These are phyloP conservation scores for Aspergillus fijiensis DNA, from an alignment of 2,329 filamentous ascomycete genomes.

Conservation along the genomic window DNA sequence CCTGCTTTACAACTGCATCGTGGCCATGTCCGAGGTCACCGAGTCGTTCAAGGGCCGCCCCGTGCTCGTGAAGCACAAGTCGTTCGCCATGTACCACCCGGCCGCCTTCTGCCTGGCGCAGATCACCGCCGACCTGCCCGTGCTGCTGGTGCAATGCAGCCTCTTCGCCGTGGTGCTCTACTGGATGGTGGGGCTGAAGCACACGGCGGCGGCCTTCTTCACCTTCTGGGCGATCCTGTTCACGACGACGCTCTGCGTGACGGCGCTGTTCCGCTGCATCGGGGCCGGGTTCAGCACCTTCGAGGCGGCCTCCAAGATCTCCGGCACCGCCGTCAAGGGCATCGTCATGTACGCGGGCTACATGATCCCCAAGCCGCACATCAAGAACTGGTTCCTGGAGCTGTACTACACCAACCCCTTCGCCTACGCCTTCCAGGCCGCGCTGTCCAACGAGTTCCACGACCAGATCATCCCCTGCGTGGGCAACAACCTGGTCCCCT, in stretches of 20 bases:
- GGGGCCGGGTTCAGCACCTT: slow-evolving; percentile 56
- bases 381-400: slow-evolving; percentile 53
- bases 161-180: slow-evolving; percentile 59
- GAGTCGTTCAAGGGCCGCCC: slow-evolving; percentile 60
- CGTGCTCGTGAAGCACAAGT: slow-evolving; percentile 57
- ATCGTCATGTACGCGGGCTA: slow-evolving; percentile 40
- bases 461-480: slow-evolving; percentile 28
- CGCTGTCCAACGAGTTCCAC: slow-evolving; percentile 34
- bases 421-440: slow-evolving; percentile 33
- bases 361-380: slow-evolving; percentile 42
- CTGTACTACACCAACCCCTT: slow-evolving; percentile 34
- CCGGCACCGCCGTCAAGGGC: slow-evolving; percentile 30
- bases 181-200: slow-evolving; percentile 60
- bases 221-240: slow-evolving; percentile 57
- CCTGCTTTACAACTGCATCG: slow-evolving; percentile 59
- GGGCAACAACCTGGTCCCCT: slow-evolving; percentile 30
- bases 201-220: slow-evolving; percentile 56
- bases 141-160: slow-evolving; percentile 58
- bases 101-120: slow-evolving; percentile 38
- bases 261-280: slow-evolving; percentile 55
- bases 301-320: slow-evolving; percentile 56
- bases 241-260: slow-evolving; percentile 54
- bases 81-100: slow-evolving; percentile 58
- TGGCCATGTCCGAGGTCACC: slow-evolving; percentile 65
- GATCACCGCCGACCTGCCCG: slow-evolving; percentile 49